A percentile compares a stretch with the other conserved stretches of the same genome.
Evolutionary conservation across 2,329 filamentous ascomycete species (phyloP).

Genomic region (Cercospora sp.): DNA sequence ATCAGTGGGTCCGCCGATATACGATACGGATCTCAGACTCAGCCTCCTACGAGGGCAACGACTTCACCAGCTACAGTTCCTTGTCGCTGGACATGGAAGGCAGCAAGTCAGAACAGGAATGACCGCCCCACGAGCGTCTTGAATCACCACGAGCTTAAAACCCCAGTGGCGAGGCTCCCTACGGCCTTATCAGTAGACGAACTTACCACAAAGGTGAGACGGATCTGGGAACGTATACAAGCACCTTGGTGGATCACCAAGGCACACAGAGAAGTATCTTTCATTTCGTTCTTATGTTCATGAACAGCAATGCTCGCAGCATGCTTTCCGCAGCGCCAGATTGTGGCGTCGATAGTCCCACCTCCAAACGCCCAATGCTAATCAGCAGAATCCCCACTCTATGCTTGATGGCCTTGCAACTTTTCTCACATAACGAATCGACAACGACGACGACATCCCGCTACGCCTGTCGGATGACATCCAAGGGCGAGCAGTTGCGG

Average conservation of each 20-base stretch:
- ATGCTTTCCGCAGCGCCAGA: constrained; percentile 5
- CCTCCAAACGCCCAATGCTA: constrained; percentile 12
- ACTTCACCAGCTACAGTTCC: not conserved
- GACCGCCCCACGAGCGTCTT: not conserved
- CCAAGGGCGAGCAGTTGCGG: constrained; percentile 36
- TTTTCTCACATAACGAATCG: constrained; percentile 16
- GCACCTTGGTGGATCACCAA: constrained; percentile 17
- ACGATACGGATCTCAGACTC: not conserved
- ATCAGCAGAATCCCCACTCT: constrained; percentile 2
- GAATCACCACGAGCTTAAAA: not conserved
- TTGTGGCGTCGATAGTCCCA: constrained; percentile 4
- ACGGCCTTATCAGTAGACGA: not conserved
- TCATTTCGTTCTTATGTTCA: not conserved
- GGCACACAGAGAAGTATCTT: constrained; percentile 16
- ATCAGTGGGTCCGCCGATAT: not conserved
- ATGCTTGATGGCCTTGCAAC: constrained; percentile 5
- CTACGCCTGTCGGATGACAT: constrained; percentile 35
- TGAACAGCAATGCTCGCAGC: constrained; percentile 5
- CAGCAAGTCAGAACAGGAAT: not conserved
- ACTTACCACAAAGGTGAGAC: not conserved
- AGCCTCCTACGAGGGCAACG: not conserved
- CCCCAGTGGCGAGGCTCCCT: not conserved
- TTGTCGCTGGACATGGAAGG: not conserved
- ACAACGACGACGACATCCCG: not conserved
- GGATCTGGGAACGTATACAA: constrained; percentile 13